Percentiles rank a stretch among this genome's conserved stretches.
Conservation (phyloP, 2,329 filamentous ascomycete genomes). For the Colletotrichum tanaceti region DNA sequence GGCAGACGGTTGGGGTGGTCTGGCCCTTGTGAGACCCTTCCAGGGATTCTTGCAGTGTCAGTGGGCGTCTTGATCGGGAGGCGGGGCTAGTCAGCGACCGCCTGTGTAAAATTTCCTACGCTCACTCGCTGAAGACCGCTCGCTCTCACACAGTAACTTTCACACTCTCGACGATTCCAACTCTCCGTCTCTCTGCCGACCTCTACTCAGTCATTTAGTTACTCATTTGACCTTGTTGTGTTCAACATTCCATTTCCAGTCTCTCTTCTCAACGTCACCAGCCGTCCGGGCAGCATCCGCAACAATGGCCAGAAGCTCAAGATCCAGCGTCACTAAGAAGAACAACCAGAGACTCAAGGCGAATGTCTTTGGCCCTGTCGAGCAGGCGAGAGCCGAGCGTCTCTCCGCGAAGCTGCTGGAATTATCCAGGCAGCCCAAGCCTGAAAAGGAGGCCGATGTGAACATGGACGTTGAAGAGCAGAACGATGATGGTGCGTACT, state of each 20-base stretch:
- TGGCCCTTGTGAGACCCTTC: constrained; percentile 19
- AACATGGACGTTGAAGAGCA: constrained; percentile 58
- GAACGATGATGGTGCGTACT: constrained; percentile 30
- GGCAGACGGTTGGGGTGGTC: constrained; percentile 12
- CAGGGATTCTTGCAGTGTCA: constrained; percentile 22
- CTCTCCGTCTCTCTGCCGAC: too few species aligned
- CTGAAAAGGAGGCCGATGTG: constrained; percentile 62
- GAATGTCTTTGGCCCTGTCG: constrained; percentile 85
- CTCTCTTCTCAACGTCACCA: constrained; percentile 12
- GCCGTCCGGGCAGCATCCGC: constrained; percentile 21
- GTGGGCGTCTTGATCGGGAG: constrained; percentile 5
- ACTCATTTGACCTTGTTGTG: neutral
- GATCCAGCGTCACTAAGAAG: constrained; percentile 82
- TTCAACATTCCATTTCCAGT: neutral
- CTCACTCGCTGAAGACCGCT: constrained; percentile 1
- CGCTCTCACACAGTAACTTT: constrained; percentile 18
- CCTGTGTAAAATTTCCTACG: constrained; percentile 34
- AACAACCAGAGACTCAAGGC: constrained; percentile 86
- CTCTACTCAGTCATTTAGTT: neutral
- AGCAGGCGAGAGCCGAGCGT: constrained; percentile 81
- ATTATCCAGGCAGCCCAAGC: constrained; percentile 80
- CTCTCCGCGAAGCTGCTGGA: constrained; percentile 88
- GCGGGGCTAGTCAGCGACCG: constrained; percentile 25
- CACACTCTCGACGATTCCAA: neutral
- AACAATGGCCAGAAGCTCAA: constrained; percentile 87